Evolutionary conservation across 225 moss, liverwort and hornwort species (phyloP).

Genomic region (Polytrichum formosum): DNA sequence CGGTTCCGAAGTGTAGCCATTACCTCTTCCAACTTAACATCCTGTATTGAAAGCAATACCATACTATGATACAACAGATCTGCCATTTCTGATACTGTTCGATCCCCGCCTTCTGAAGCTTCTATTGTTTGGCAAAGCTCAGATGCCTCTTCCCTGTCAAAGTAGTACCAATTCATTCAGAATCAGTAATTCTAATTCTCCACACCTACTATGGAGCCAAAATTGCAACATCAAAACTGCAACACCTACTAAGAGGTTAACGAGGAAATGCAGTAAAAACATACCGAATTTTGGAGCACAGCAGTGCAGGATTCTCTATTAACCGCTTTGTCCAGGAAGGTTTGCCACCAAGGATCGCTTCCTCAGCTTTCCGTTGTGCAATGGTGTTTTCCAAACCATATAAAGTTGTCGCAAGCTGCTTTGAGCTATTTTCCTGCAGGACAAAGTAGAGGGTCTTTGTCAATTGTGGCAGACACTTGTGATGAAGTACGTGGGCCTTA

Average conservation of each 20-base stretch:
- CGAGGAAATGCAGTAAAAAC: not conserved
- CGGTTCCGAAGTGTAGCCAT: constrained; percentile 64
- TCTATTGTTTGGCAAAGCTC: constrained; percentile 91
- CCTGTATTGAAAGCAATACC: constrained; percentile 81
- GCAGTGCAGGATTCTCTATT: constrained; percentile 61
- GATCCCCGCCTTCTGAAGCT: constrained; percentile 70
- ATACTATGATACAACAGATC: constrained; percentile 93
- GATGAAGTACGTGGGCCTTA: too few species aligned
- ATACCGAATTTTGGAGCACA: constrained; percentile 97
- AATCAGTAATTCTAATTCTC: too few species aligned
- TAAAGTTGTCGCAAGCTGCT: constrained; percentile 77
- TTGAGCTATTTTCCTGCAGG: constrained; percentile 17
- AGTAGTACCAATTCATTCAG: not conserved
- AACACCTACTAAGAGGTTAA: too few species aligned
- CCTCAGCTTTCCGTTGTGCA: constrained; percentile 69
- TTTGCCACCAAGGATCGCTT: constrained; percentile 44
- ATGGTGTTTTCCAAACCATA: constrained; percentile 80
- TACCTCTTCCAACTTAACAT: constrained; percentile 90
- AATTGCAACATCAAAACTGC: too few species aligned
- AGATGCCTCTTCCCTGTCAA: constrained; percentile 86
- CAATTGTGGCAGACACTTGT: not conserved
- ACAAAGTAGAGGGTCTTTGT: not conserved
- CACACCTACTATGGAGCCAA: too few species aligned
- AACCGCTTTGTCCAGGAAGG: constrained; percentile 97
- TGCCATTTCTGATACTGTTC: constrained; percentile 95